These are phyloP conservation scores for Ceratocystis albifundus DNA, from an alignment of 2,329 filamentous ascomycete genomes.

Conservation along the genomic window DNA sequence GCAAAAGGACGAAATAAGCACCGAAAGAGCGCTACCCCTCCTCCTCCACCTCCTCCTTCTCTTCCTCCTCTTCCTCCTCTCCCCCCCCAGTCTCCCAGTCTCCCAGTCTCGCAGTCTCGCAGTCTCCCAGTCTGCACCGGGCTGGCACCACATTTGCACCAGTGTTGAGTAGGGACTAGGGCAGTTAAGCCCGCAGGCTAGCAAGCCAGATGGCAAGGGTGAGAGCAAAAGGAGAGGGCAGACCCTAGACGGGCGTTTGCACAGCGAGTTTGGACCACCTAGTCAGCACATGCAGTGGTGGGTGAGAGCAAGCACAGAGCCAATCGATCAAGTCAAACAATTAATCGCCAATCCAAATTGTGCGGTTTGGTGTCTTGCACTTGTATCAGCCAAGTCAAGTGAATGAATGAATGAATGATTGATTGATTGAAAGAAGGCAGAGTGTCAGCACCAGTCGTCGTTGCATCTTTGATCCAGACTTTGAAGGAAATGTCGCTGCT, in stretches of 20 bases:
- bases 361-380: background rate
- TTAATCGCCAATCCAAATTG: background rate
- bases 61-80: background rate
- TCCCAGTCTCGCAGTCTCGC: no score
- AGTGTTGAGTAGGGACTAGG: background rate
- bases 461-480: no score
- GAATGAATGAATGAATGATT: no score
- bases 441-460: background rate
- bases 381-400: background rate
- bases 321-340: background rate
- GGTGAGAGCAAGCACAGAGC: background rate
- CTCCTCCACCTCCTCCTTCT: no score
- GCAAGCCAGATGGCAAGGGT: background rate
- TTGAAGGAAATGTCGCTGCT: no score
- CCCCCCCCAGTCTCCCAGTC: no score
- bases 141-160: background rate
- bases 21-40: background rate
- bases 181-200: background rate
- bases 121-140: background rate
- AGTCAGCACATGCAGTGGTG: background rate
- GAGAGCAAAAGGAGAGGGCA: slow-evolving; percentile 4
- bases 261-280: background rate
- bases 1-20: background rate
- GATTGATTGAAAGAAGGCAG: no score
- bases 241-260: slow-evolving; percentile 8